A percentile compares a stretch with the other conserved stretches of the same genome.
Conservation (phyloP, 768 basidiomycete genomes). For the Tubosaeta brunneosetosa region DNA sequence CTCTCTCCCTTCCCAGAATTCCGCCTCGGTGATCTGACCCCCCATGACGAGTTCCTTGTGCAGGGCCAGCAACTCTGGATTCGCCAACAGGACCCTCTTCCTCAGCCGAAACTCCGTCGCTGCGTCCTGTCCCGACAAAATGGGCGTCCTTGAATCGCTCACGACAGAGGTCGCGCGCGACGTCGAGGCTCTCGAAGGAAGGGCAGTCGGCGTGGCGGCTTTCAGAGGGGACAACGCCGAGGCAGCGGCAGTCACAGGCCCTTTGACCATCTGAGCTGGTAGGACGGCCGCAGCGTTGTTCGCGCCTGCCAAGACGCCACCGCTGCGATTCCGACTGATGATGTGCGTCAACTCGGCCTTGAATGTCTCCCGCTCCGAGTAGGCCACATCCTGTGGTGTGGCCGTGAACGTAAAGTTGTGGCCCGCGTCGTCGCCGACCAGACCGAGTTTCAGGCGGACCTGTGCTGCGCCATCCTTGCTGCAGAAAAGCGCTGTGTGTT, state of each 20-base stretch:
- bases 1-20: slow-evolving; percentile 98
- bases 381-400: slow-evolving; percentile 51
- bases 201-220: slow-evolving; percentile 30
- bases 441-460: slow-evolving; percentile 70
- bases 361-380: slow-evolving; percentile 74
- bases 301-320: slow-evolving; percentile 17
- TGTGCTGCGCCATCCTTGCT: slow-evolving; percentile 81
- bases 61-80: slow-evolving; percentile 71
- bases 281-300: slow-evolving; percentile 8
- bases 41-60: slow-evolving; percentile 87
- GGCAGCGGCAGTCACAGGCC: slow-evolving; percentile 18
- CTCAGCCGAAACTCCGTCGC: slow-evolving; percentile 67
- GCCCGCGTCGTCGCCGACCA: slow-evolving; percentile 63
- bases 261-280: slow-evolving; percentile 21
- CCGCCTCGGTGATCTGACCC: slow-evolving; percentile 82
- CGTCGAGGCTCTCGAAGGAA: slow-evolving; percentile 40
- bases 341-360: slow-evolving; percentile 74
- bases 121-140: slow-evolving; percentile 54
- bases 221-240: slow-evolving; percentile 17
- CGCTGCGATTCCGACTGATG: slow-evolving; percentile 66
- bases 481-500: slow-evolving; percentile 65
- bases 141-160: slow-evolving; percentile 49
- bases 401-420: slow-evolving; percentile 82
- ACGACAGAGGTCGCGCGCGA: slow-evolving; percentile 64
- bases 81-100: slow-evolving; percentile 73